Conservation (phyloP, 768 basidiomycete species). For the Tephrocybe sp. region DNA sequence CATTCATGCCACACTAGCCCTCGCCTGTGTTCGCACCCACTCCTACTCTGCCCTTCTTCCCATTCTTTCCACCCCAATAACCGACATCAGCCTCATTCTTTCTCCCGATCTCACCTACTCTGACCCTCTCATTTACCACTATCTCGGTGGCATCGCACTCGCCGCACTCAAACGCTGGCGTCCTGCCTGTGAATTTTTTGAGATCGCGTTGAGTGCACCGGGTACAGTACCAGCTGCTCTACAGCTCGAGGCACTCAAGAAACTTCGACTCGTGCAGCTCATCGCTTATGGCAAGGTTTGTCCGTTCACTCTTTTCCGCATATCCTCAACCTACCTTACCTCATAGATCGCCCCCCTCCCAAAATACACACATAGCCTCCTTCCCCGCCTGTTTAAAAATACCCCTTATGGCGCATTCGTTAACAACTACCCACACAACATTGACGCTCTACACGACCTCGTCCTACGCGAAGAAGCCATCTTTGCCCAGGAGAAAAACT, state of each 20-base stretch:
- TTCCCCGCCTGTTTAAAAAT: slow-evolving; percentile 61
- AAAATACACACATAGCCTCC: slow-evolving; percentile 64
- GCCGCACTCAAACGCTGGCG: slow-evolving; percentile 63
- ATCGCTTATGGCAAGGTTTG: slow-evolving; percentile 72
- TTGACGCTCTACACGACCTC: slow-evolving; percentile 40
- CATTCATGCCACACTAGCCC: slow-evolving; percentile 66
- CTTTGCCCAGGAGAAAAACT: slow-evolving; percentile 68
- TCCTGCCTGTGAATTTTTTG: slow-evolving; percentile 74
- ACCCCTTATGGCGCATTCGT: slow-evolving; percentile 65
- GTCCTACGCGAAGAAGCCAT: slow-evolving; percentile 51
- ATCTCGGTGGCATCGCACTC: slow-evolving; percentile 71
- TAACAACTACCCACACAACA: slow-evolving; percentile 61
- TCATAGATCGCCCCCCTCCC: slow-evolving; percentile 51
- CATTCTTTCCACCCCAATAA: slow-evolving; percentile 61
- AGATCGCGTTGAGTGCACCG: slow-evolving; percentile 70
- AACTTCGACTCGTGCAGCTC: slow-evolving; percentile 74
- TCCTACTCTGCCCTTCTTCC: slow-evolving; percentile 58
- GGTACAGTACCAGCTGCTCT: slow-evolving; percentile 58
- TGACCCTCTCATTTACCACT: slow-evolving; percentile 85
- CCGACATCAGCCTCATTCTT: slow-evolving; percentile 49
- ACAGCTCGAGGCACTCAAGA: slow-evolving; percentile 87
- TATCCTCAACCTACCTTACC: not conserved
- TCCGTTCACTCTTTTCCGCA: not conserved
- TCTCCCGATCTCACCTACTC: slow-evolving; percentile 70
- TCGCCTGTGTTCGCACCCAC: slow-evolving; percentile 54